Evolutionary conservation across 2,329 filamentous ascomycete genomes (phyloP).

Genomic region (Magnaporthales sp.): DNA sequence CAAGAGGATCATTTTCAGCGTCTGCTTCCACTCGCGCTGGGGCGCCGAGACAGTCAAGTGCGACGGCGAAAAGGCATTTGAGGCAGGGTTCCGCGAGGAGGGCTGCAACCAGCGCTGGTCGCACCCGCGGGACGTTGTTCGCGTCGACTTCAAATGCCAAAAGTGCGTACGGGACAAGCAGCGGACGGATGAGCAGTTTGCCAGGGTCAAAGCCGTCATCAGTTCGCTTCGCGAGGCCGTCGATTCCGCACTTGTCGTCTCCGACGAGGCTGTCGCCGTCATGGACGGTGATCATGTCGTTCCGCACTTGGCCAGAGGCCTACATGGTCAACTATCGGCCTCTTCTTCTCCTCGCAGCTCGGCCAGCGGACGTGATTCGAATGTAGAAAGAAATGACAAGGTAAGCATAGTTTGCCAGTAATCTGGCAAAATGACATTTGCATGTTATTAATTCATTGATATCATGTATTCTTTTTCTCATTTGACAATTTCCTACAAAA

Average conservation of each 20-base stretch:
- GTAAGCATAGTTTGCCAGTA: neutral
- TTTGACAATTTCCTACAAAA: neutral
- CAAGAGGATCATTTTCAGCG: neutral
- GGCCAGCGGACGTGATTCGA: neutral
- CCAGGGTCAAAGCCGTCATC: neutral
- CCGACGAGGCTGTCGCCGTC: neutral
- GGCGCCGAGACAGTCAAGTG: neutral
- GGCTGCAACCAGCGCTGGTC: slow-evolving; percentile 2
- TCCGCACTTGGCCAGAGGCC: neutral
- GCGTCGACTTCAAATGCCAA: neutral
- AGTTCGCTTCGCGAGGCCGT: neutral
- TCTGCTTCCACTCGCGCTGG: slow-evolving; percentile 2
- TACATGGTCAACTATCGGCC: neutral
- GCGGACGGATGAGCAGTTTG: slow-evolving; percentile 2
- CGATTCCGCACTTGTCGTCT: neutral
- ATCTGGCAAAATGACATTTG: neutral
- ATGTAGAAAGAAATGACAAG: neutral
- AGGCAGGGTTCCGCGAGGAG: neutral
- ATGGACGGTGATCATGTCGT: neutral
- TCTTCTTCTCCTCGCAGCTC: neutral
- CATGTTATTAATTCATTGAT: neutral
- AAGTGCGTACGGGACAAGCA: neutral
- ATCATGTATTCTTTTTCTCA: neutral
- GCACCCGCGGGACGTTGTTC: slow-evolving; percentile 2
- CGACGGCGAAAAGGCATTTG: neutral